phyloP scores from a whole-genome alignment of 805 yeast species.

The Candida takata region DNA sequence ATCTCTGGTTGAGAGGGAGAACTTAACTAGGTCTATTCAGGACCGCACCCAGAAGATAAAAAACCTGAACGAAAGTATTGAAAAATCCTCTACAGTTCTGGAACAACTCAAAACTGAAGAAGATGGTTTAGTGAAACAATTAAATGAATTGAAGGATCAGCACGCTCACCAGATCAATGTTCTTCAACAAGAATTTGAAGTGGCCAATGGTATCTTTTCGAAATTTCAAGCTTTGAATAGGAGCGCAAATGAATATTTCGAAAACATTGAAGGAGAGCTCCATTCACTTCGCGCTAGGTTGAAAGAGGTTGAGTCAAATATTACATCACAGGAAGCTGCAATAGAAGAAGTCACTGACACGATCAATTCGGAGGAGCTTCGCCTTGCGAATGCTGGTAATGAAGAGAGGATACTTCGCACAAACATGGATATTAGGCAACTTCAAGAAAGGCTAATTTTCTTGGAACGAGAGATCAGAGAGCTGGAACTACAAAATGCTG shows the following conservation, averaged over 20 bases:
- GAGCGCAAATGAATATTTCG: slow-evolving; percentile 1
- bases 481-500: slow-evolving; percentile 53
- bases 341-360: slow-evolving; percentile 25
- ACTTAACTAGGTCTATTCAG: slow-evolving; percentile 31
- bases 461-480: slow-evolving; percentile 34
- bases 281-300: not conserved
- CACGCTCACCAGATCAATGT: not conserved
- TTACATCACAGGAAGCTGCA: not conserved
- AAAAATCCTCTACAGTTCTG: slow-evolving; percentile 19
- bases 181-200: not conserved
- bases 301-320: not conserved
- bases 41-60: slow-evolving; percentile 28
- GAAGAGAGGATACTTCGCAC: slow-evolving; percentile 58
- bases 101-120: slow-evolving; percentile 7
- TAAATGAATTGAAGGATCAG: not conserved
- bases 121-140: slow-evolving; percentile 14
- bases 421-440: slow-evolving; percentile 50
- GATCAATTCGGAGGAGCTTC: slow-evolving; percentile 31
- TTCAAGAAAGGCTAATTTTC: slow-evolving; percentile 32
- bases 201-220: not conserved
- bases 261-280: not conserved
- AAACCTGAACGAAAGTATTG: slow-evolving; percentile 14
- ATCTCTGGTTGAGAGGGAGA: slow-evolving; percentile 39
- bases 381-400: slow-evolving; percentile 48
- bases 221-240: not conserved